Evolutionary conservation across 345 rosid genomes (phyloP), one percentile per base, ranked within the genome.

Genomic region (Cardamine resedifolia): DNA sequence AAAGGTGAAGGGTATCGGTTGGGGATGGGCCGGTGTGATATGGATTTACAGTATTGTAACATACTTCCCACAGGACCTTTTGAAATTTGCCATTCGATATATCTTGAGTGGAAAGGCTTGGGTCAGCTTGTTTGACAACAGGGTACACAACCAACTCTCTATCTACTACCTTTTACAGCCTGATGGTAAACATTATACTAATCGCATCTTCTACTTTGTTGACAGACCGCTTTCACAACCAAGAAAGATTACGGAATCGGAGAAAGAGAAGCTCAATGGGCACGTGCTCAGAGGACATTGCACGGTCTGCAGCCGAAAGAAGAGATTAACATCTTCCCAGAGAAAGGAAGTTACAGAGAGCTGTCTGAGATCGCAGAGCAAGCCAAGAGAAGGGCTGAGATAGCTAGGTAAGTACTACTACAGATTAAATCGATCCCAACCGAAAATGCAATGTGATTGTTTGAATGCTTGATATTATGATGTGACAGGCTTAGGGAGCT

Each of bases 211-310:
- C 57, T 70, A 59, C 31, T 49, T 34, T 31, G 7, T 57, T 38
- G 44, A 59, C 68, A 92, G 98, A 90, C 96, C 7, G 96, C 95
- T 14, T 90, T 92, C 85, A 92, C 95, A 24, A 88, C 91, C 77
- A 92, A 90, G 87, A 88, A 88, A 79, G 92, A 92, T 55, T 90
- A 85, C 44, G 98, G 96, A 30, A 88, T 81, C 62, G 96, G 86
- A 66, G 98, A 89, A 77, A 86, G 98, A 66, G 98, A 92, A 72
- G 98, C 98, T 69, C 98, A 92, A 49, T 92, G 98, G 98, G 98
- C 96, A 24, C 82, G 61, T 23, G 88, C 90, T 31, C 98, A 90
- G 39, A 86, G 98, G 73, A 90, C 98, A 44, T 68, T 88, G 48
- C 96, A 90, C 27, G 98, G 98, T 7, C 91, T 88, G 52, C 98